Percentiles rank a stretch among this genome's conserved stretches.
These are phyloP conservation scores for Capsella rubella DNA, from an alignment of 441 rosid genomes.

Conservation along the genomic window DNA sequence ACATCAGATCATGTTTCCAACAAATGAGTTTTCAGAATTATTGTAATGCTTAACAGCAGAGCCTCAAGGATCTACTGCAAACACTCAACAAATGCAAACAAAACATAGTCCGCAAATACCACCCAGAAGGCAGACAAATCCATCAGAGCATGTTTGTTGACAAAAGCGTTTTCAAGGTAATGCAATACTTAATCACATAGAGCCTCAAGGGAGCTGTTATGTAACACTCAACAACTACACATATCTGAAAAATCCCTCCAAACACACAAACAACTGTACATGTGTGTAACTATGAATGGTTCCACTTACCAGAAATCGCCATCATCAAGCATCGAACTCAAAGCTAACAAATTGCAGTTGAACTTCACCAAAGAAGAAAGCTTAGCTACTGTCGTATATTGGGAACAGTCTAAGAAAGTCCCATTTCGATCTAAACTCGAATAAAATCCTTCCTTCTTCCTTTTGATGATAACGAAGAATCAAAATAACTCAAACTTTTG, in stretches of 20 bases:
- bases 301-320: background rate
- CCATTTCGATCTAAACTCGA: background rate
- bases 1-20: background rate
- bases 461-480: conserved; percentile 12
- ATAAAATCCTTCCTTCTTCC: background rate
- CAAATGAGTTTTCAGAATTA: background rate
- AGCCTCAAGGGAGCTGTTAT: background rate
- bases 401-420: background rate
- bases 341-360: conserved; percentile 2
- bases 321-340: conserved; percentile 10
- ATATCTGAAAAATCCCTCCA: background rate
- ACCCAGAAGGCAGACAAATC: background rate
- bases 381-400: background rate
- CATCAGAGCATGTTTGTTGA: conserved; percentile 1
- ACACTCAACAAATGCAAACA: background rate
- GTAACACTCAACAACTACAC: conserved; percentile 4
- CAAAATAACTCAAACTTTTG: background rate
- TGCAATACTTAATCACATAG: background rate
- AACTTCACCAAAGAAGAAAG: background rate
- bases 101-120: background rate
- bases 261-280: background rate
- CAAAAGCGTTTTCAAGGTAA: background rate
- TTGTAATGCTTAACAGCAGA: background rate
- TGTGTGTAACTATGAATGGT: background rate
- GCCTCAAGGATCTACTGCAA: background rate